Evolutionary conservation across 768 basidiomycete species (phyloP).

Genomic region (Boletus eberwhitei): DNA sequence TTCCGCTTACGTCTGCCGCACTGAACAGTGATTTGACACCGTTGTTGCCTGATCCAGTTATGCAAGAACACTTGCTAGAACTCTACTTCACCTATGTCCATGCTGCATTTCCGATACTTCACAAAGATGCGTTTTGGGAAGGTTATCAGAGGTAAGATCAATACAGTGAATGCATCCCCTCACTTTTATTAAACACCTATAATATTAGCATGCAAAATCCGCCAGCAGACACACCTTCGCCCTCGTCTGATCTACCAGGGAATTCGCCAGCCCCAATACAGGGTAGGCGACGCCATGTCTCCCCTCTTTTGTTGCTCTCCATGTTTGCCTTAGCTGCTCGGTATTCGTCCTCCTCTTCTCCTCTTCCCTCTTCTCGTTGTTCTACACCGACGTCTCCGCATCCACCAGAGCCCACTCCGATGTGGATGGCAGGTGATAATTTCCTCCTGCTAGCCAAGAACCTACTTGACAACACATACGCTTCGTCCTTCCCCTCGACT

Average conservation of each 20-base stretch:
- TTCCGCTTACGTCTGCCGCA: slow-evolving; percentile 23
- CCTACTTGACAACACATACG: slow-evolving; percentile 63
- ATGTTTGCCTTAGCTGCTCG: slow-evolving; percentile 85
- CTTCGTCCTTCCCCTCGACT: slow-evolving; percentile 68
- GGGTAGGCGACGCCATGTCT: slow-evolving; percentile 44
- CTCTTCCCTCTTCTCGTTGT: slow-evolving; percentile 29
- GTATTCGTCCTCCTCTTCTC: slow-evolving; percentile 41
- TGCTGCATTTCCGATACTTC: slow-evolving; percentile 70
- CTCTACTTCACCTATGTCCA: slow-evolving; percentile 85
- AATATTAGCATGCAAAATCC: slow-evolving; percentile 24
- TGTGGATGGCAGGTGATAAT: slow-evolving; percentile 81
- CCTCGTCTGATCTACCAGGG: slow-evolving; percentile 23
- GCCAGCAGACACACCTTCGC: slow-evolving; percentile 32
- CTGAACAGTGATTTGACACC: slow-evolving; percentile 37
- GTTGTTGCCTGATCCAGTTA: slow-evolving; percentile 51
- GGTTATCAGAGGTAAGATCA: slow-evolving; percentile 43
- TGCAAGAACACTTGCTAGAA: slow-evolving; percentile 67
- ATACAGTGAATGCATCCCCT: background rate
- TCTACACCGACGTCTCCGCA: slow-evolving; percentile 29
- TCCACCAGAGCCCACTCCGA: slow-evolving; percentile 48
- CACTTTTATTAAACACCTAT: background rate
- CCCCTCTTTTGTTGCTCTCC: slow-evolving; percentile 69
- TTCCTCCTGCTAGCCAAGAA: slow-evolving; percentile 66
- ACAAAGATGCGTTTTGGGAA: slow-evolving; percentile 67
- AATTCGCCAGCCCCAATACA: slow-evolving; percentile 36